Conservation (phyloP, 805 yeast species). For the Metschnikowia picachoensis region DNA sequence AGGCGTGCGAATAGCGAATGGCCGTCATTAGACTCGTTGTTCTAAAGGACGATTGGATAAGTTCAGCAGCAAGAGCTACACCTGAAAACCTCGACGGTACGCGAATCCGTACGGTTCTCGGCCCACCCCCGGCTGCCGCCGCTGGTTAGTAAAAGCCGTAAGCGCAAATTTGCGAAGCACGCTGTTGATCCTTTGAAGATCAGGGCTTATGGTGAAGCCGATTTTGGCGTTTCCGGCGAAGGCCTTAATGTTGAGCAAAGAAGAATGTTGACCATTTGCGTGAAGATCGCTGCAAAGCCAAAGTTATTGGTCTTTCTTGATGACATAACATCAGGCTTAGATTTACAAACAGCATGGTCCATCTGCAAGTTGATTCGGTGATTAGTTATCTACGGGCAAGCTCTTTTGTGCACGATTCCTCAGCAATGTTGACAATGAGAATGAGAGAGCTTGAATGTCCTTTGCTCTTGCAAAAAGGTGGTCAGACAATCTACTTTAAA, state of each 20-base stretch:
- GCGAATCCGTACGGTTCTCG: slow-evolving; percentile 49
- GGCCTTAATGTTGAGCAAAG: slow-evolving; percentile 54
- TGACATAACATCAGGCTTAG: slow-evolving; percentile 39
- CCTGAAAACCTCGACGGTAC: slow-evolving; percentile 45
- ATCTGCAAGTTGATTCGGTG: slow-evolving; percentile 47
- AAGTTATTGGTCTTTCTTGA: slow-evolving; percentile 45
- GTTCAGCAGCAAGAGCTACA: slow-evolving; percentile 60
- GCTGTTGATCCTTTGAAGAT: slow-evolving; percentile 47
- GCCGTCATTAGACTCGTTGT: slow-evolving; percentile 44
- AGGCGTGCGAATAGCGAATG: slow-evolving; percentile 55
- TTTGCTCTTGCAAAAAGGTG: slow-evolving; percentile 36
- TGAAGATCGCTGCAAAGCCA: slow-evolving; percentile 53
- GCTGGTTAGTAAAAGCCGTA: slow-evolving; percentile 37
- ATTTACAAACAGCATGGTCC: slow-evolving; percentile 48
- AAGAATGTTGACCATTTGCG: slow-evolving; percentile 50
- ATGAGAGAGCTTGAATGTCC: slow-evolving; percentile 57
- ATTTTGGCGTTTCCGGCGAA: slow-evolving; percentile 42
- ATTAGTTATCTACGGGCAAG: slow-evolving; percentile 49
- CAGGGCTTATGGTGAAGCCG: slow-evolving; percentile 51
- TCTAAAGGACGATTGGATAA: slow-evolving; percentile 51
- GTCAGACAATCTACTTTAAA: slow-evolving; percentile 14
- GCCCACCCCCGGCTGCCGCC: slow-evolving; percentile 45
- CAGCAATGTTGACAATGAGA: slow-evolving; percentile 45
- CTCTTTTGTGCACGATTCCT: slow-evolving; percentile 54
- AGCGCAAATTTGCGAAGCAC: slow-evolving; percentile 46